Evolutionary conservation across 2,329 filamentous ascomycete species (phyloP), one percentile per base, ranked within the genome.

Genomic region (Cladophialophora bantiana): DNA sequence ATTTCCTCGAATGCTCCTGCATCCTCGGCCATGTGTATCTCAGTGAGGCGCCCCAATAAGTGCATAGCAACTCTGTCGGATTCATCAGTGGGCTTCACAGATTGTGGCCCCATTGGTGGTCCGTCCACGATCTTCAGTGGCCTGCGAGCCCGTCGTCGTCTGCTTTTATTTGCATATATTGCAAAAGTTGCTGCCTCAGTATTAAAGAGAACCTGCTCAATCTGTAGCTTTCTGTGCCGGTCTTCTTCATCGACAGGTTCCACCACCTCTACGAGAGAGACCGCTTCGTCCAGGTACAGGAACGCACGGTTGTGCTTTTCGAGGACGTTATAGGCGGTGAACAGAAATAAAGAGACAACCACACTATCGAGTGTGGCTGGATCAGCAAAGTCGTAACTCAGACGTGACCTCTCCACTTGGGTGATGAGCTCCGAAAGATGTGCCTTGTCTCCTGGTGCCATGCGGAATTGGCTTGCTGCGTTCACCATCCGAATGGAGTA

Each of bases 291-390:
- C 5, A 66, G 35, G 20, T 63, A 66, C n/a, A 66, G 26, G 31
- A 66, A 66, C 4, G 64, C 59, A 18, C 64, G 64, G 15, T 42
- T 60, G 36, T 66, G 64, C n/a, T 55, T 66, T 38, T 59, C 64
- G 15, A 62, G 53, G 10, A 66, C 52, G 31, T 66, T 66, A 36
- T 63, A 63, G 12, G 59, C 53, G 34, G 57, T 61, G 42, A 66
- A 66, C 7, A 66, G 40, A 38, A 66, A 63, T 9, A 61, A 36
- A 10, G 64, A 66, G 36, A 40, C 12, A 20, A 59, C 53, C 26
- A 66, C 64, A 7, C 20, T 55, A n/a, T 66, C 64, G 13, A 66
- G 64, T 6, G 64, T 54, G 1, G 64, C 26, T 15, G 59, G 40
- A 7, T 66, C 64, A 3, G 64, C 64, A 34, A 66, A 66, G 34